Conservation (phyloP, 2,329 filamentous ascomycete species). For the Talaromyces sp. region DNA sequence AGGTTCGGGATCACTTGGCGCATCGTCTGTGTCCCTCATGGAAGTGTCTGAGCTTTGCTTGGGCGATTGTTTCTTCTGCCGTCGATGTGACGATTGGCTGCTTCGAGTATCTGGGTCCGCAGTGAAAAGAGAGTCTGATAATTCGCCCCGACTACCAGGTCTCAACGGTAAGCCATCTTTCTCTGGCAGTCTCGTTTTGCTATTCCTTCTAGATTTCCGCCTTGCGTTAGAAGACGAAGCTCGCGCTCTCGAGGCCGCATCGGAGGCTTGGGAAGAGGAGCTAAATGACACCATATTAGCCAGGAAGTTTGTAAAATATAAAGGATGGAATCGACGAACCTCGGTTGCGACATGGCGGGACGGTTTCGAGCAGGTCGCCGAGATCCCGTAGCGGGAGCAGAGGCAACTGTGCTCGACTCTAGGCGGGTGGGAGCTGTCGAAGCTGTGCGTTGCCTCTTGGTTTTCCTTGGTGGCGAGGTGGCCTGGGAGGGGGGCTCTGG, state of each 20-base stretch:
- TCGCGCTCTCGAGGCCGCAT: conserved; percentile 53
- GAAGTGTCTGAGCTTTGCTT: conserved; percentile 59
- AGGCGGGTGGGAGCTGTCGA: conserved; percentile 25
- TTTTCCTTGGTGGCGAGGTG: conserved; percentile 47
- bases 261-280: conserved; percentile 59
- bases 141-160: not conserved
- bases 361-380: conserved; percentile 36
- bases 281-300: conserved; percentile 34
- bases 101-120: conserved; percentile 28
- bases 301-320: not conserved
- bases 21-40: conserved; percentile 65
- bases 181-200: conserved; percentile 54
- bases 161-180: conserved; percentile 4
- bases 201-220: conserved; percentile 67
- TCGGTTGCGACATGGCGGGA: conserved; percentile 37
- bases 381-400: conserved; percentile 38
- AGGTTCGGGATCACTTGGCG: conserved; percentile 33
- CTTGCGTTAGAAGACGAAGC: conserved; percentile 59
- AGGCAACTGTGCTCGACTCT: conserved; percentile 34
- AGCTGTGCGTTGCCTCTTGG: conserved; percentile 67
- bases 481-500: conserved; percentile 27
- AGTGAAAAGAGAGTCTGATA: conserved; percentile 6
- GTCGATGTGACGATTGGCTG: conserved; percentile 30
- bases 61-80: conserved; percentile 50
- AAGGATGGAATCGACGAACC: conserved; percentile 22